These are phyloP conservation scores for Raddia guianensis DNA, from an alignment of 176 grass and related monocot genomes.

Conservation along the genomic window DNA sequence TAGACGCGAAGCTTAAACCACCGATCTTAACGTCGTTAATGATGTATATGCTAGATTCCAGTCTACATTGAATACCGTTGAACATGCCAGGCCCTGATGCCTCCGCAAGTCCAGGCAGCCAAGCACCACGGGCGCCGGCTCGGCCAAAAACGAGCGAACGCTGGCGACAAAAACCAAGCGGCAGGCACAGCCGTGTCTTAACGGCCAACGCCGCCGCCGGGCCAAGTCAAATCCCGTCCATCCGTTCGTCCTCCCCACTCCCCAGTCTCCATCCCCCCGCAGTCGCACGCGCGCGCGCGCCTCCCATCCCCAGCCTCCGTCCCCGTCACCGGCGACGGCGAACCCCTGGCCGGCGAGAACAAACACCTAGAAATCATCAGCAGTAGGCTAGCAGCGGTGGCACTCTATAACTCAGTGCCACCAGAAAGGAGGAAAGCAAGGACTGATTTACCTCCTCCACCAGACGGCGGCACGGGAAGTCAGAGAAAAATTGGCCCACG, in stretches of 20 bases:
- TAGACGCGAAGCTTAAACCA: no score
- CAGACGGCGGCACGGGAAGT: constrained; percentile 35
- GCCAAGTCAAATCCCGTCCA: neutral
- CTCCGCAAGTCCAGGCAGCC: no score
- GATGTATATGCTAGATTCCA: no score
- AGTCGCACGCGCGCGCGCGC: neutral
- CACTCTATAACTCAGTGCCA: constrained; percentile 22
- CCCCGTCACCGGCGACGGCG: constrained; percentile 33
- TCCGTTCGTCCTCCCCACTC: neutral
- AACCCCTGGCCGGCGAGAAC: neutral
- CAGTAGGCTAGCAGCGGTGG: constrained; percentile 1
- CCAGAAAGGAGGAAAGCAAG: constrained; percentile 17
- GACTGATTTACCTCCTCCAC: constrained; percentile 48
- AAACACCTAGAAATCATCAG: neutral
- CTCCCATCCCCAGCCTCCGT: neutral
- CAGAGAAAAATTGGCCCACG: constrained; percentile 37
- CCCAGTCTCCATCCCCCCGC: neutral
- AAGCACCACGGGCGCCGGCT: neutral
- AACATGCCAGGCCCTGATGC: no score
- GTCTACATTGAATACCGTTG: no score
- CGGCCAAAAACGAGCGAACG: neutral
- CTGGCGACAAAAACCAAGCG: constrained; percentile 14
- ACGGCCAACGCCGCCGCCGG: neutral
- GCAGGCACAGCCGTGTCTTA: neutral
- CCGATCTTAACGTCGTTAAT: no score